Evolutionary conservation across 2,329 filamentous ascomycete genomes (phyloP), one percentile per base, ranked within the genome.

Genomic region (Zymoseptoria ardabiliae): DNA sequence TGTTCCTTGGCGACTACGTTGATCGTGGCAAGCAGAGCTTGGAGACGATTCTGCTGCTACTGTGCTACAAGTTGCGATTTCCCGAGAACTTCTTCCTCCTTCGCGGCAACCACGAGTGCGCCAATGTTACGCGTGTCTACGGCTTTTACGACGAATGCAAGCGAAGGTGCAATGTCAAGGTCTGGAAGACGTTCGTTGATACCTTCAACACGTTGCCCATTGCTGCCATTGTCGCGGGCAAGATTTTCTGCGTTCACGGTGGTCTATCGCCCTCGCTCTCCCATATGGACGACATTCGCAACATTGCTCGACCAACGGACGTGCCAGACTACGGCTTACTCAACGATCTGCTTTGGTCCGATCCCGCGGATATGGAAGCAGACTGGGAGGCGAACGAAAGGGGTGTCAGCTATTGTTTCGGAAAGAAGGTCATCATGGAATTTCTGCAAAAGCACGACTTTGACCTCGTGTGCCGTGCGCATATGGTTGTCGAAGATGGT

Each of bases 91-190:
- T 97, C 76, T 97, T 97, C 77, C 79, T 97, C 53, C 80, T 97
- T 21, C 87, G 93, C 59, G 93, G 93, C 58, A 97, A 97, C 72
- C 93, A 97, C 75, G 93, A 97, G 75, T 97, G 93, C 75, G 93
- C 93, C 68, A 96, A 96, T 66, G 91, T 97, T 56, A 97, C 91
- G 13, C 85, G 93, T 61, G 91, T 97, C 41, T 97, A 97, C 74
- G 93, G 93, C 2, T 97, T 97, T 76, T 97, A 97, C 77, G 93
- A 97, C 70, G 93, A 97, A 74, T 97, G 93, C 82, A 97, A 97
- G 78, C 84, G 93, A 65, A 84, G 93, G 62, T 96, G 90, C 79
- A 97, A 96, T 72, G 90, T 97, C 73, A 97, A 97, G 79, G 86
- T 96, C 58, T 97, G 93, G 93, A 97, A 97, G 80, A 95, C 91